A percentile compares a stretch with the other conserved stretches of the same genome.
Evolutionary conservation across 108 stramenopile genomes (phyloP).

Genomic region (Poteriospumella lacustris): DNA sequence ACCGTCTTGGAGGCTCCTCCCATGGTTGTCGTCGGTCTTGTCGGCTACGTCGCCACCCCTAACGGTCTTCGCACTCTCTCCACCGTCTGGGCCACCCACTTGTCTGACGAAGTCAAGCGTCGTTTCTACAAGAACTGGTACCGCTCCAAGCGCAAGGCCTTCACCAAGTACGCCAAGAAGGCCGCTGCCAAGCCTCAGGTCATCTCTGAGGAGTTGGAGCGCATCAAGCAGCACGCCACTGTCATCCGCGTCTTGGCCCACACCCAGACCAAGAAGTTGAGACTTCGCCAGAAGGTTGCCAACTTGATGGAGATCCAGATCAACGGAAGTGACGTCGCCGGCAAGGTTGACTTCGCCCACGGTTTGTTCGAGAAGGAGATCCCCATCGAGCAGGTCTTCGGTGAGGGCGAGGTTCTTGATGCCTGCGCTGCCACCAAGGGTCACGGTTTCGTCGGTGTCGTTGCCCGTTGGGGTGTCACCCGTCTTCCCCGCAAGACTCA

Average conservation of each 20-base stretch:
- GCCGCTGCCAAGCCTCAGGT: slow-evolving; percentile 69
- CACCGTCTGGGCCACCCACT: slow-evolving; percentile 97
- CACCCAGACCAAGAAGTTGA: slow-evolving; percentile 92
- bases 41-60: slow-evolving; percentile 98
- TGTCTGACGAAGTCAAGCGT: slow-evolving; percentile 97
- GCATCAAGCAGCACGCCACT: slow-evolving; percentile 95
- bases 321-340: slow-evolving; percentile 89
- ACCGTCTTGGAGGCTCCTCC: slow-evolving; percentile 97
- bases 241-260: slow-evolving; percentile 98
- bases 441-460: slow-evolving; percentile 94
- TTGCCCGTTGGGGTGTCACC: slow-evolving; percentile 97
- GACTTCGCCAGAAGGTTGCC: slow-evolving; percentile 96
- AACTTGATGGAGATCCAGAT: slow-evolving; percentile 99
- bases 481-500: slow-evolving; percentile 99
- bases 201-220: slow-evolving; percentile 88
- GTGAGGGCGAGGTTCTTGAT: slow-evolving; percentile 89
- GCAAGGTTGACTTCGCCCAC: slow-evolving; percentile 98
- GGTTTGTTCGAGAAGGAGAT: slow-evolving; percentile 94
- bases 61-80: slow-evolving; percentile 92
- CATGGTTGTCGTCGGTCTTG: slow-evolving; percentile 97
- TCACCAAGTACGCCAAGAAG: slow-evolving; percentile 99
- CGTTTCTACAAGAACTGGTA: slow-evolving; percentile 99
- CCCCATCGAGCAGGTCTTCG: slow-evolving; percentile 84
- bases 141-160: slow-evolving; percentile 98
- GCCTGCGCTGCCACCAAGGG: slow-evolving; percentile 96